Base-by-base conservation (phyloP, 2,329 filamentous ascomycete genomes). In the Fusarium citri region DNA sequence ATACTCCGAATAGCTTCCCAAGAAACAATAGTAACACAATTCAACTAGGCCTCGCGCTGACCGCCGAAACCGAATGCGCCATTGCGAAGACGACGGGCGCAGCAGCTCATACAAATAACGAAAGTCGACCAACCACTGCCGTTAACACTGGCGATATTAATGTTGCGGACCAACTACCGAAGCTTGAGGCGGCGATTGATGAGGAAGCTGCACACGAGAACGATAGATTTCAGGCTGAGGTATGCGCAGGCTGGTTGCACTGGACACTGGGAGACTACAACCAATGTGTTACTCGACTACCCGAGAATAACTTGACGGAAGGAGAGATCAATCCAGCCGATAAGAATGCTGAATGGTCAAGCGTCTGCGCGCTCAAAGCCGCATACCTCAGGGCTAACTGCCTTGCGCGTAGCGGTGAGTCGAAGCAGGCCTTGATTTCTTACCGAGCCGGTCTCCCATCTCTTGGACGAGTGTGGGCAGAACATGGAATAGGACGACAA, bases 231-330 rank as follows among this genome's bases (percentile, higher is more conserved):
- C 94, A 97, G 80, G 94, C 94, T 31, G 90, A 89, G 65, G 90
- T 96, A 54, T 96, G 93, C 78, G 80, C 95, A 46, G 94, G 91
- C 57, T 97, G 94, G 92, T 84, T 97, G 74, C 89, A 97, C 76
- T 97, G 92, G 89, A 88, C 89, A 11, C 80, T 91, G 55, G 89
- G 88, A 34, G 91, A 97, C 72, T 92, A 92, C 69, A 83, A 82
- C 2, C 91, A 40, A 80, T 87, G 43, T 57, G 66, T 72, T 14
- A 81, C 82, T 37, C 86, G 84, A 59, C 82, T 97, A 16, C 92
- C 93, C 6, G 84, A 84, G 61, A 87, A 88, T 53, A 85, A 86
- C 48, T 82, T 84, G 46, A 85, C 87, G 31, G 82, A 88, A 62
- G 78, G 85, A 28, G 81, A 83, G 41, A 78, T 89, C 58, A 84